Evolutionary conservation across 495 filamentous ascomycete genomes (phyloP), one percentile per base, ranked within the genome.

Genomic region (Penicillium fimorum): DNA sequence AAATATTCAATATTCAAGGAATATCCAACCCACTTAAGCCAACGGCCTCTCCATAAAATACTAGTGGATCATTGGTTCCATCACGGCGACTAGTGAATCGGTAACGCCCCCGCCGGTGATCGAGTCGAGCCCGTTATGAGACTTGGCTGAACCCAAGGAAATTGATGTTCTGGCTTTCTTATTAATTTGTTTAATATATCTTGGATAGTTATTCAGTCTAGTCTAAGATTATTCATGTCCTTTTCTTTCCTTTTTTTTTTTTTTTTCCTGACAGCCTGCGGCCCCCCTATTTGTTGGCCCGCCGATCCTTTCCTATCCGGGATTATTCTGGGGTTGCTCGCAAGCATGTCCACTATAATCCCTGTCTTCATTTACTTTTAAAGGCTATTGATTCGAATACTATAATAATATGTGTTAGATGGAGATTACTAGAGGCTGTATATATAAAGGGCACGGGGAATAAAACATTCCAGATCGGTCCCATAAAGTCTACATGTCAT

Each of bases 21-120:
- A 27, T 32, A 5, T 30, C 32, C 13, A 7, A 61, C 53, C 62
- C 62, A 68, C 63, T 63, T 43, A 57, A 65, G 63, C 65, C 65
- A 68, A 68, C 62, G 65, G 57, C 60, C 63, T 63, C 58, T 66
- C 61, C 61, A 67, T 55, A 43, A 41, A 33, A 58, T 56, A 43
- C 59, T 51, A 56, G 61, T 56, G 61, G 58, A 40, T 57, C 58
- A 65, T 62, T 65, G 64, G 64, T 54, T 51, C 61, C 58, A 50
- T 55, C 53, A 45, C 43, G 41, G 47, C 41, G 47, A 67, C 65
- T 65, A 65, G 54, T 60, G 62, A 60, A 68, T 65, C 62, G 59
- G 59, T 68, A 59, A 63, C 65, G 65, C 65, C 65, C 45, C 65
- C 64, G 59, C 64, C 43, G 50, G 59, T 62, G 59, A 64, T 67